A percentile compares a stretch with the other conserved stretches of the same genome.
These are phyloP conservation scores for Fusarium transvaalense DNA, from an alignment of 2,329 filamentous ascomycete species.

Conservation along the genomic window DNA sequence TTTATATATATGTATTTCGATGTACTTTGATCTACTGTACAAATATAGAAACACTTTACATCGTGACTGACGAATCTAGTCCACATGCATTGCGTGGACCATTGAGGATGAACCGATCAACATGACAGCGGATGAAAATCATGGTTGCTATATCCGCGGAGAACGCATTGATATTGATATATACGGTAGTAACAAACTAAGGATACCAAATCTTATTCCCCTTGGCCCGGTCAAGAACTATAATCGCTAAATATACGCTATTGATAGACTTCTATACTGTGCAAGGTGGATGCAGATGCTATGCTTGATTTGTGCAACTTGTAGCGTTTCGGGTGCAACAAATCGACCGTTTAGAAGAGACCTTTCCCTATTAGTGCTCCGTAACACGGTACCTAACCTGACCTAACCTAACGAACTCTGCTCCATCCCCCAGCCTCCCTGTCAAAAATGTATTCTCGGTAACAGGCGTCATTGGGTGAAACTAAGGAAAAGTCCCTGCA, in stretches of 20 bases:
- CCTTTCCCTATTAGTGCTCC: constrained; percentile 19
- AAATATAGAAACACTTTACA: constrained; percentile 22
- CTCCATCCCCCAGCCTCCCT: constrained; percentile 11
- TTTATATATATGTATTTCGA: constrained; percentile 28
- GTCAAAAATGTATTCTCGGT: constrained; percentile 32
- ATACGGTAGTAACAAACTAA: neutral
- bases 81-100: constrained; percentile 22
- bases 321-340: constrained; percentile 12
- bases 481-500: constrained; percentile 33
- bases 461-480: constrained; percentile 34
- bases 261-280: constrained; percentile 3
- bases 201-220: constrained; percentile 11
- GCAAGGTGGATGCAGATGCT: neutral
- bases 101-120: constrained; percentile 11
- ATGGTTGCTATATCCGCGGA: constrained; percentile 1
- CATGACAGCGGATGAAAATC: neutral
- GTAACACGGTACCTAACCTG: constrained; percentile 23
- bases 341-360: constrained; percentile 22
- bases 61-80: constrained; percentile 10
- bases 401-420: too few species aligned
- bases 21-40: constrained; percentile 6
- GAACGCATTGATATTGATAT: constrained; percentile 1
- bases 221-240: neutral
- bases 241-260: constrained; percentile 2
- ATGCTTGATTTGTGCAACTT: constrained; percentile 21